Percentiles rank a stretch among this genome's conserved stretches.
Conservation (phyloP, 306 rosid species). For the Quercus ilex region DNA sequence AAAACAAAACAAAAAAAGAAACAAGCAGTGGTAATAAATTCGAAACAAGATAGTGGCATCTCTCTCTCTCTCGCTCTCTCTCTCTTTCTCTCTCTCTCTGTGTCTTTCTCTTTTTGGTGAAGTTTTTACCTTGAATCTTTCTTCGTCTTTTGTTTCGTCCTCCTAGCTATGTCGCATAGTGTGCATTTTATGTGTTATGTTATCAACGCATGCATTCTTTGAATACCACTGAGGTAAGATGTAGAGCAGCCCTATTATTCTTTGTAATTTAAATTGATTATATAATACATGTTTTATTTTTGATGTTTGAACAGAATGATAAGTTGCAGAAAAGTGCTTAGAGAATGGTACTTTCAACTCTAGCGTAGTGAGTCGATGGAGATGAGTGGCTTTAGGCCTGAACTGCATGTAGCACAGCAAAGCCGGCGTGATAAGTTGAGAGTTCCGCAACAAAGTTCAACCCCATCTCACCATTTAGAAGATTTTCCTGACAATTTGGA, state of each 20-base stretch:
- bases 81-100: neutral
- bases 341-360: too few relatives aligned
- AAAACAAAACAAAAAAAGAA: neutral
- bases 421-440: constrained; percentile 81
- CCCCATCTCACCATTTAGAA: constrained; percentile 11
- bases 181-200: too few relatives aligned
- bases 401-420: constrained; percentile 82
- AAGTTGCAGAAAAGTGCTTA: too few relatives aligned
- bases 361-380: constrained; percentile 32
- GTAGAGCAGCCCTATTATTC: neutral
- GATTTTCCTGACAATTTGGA: constrained; percentile 32
- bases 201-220: neutral
- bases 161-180: neutral
- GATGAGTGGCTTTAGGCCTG: constrained; percentile 57
- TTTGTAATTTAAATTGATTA: neutral
- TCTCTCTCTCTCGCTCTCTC: too few relatives aligned
- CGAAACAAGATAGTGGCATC: neutral
- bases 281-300: neutral
- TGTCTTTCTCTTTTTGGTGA: neutral
- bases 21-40: neutral
- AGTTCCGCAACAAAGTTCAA: constrained; percentile 36
- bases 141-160: neutral
- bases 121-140: neutral
- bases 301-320: too few relatives aligned
- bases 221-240: too few relatives aligned